Evolutionary conservation across 768 basidiomycete genomes (phyloP).

Genomic region (Termitomyces sp.): DNA sequence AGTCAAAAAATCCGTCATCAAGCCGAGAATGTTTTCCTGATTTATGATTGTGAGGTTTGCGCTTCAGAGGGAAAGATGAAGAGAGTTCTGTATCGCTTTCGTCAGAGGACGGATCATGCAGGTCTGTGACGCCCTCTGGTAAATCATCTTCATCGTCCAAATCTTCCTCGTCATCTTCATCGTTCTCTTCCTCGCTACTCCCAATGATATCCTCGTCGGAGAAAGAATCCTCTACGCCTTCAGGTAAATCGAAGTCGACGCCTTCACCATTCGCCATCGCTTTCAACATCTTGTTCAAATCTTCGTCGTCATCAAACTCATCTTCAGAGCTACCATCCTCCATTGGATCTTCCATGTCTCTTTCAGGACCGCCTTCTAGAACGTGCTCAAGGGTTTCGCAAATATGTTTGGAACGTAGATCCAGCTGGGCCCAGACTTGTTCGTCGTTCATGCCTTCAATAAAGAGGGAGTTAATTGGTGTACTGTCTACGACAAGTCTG

Average conservation of each 20-base stretch:
- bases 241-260: conserved; percentile 27
- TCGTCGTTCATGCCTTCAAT: conserved; percentile 77
- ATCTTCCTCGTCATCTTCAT: conserved; percentile 23
- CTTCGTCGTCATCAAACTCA: conserved; percentile 28
- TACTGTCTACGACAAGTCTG: conserved; percentile 40
- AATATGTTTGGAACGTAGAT: conserved; percentile 69
- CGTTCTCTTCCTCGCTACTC: conserved; percentile 19
- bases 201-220: conserved; percentile 15
- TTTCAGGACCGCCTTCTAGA: conserved; percentile 42
- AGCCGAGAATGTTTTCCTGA: conserved; percentile 36
- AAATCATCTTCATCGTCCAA: conserved; percentile 13
- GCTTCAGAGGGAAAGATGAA: conserved; percentile 20
- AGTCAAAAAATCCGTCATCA: conserved; percentile 89
- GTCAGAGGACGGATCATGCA: conserved; percentile 36
- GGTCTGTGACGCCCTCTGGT: conserved; percentile 21
- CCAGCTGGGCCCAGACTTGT: conserved; percentile 93
- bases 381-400: conserved; percentile 65
- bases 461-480: conserved; percentile 75
- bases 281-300: conserved; percentile 21
- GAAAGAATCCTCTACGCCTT: conserved; percentile 22
- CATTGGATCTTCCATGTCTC: conserved; percentile 24
- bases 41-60: conserved; percentile 15
- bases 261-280: conserved; percentile 28
- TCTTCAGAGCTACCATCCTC: conserved; percentile 25
- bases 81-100: conserved; percentile 27